These are phyloP conservation scores for Rubia peregrina DNA, from an alignment of 305 asterid genomes.

Conservation along the genomic window DNA sequence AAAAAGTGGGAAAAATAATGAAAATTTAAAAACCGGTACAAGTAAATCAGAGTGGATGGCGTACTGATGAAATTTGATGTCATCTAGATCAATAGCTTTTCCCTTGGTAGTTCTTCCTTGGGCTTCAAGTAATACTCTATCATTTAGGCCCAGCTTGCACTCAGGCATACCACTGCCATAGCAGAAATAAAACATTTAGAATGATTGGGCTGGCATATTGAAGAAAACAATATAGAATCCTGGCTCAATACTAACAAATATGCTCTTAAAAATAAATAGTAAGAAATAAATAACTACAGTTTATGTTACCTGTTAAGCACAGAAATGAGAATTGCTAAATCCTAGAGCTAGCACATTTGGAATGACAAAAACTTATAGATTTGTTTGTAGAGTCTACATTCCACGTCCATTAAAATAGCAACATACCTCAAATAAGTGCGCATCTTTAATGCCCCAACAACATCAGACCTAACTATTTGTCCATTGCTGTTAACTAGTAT, in stretches of 20 bases:
- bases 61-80: constrained; percentile 97
- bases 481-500: constrained; percentile 93
- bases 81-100: constrained; percentile 93
- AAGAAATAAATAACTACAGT: background rate
- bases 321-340: background rate
- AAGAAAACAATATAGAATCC: background rate
- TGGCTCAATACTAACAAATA: background rate
- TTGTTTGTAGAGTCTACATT: background rate
- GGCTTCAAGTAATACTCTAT: constrained; percentile 85
- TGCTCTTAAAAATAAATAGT: background rate
- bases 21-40: background rate
- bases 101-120: constrained; percentile 94
- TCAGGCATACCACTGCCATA: constrained; percentile 96
- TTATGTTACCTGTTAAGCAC: background rate
- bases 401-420: background rate
- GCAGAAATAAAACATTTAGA: constrained; percentile 17
- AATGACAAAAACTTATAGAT: too few relatives aligned
- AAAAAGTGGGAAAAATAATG: background rate
- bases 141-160: constrained; percentile 97
- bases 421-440: constrained; percentile 80
- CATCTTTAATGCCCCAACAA: constrained; percentile 93
- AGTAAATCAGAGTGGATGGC: constrained; percentile 20
- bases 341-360: background rate
- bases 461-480: constrained; percentile 86
- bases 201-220: background rate